A percentile compares a stretch with the other conserved stretches of the same genome.
These are phyloP conservation scores for Glomus cerebriforme DNA, from an alignment of 192 early-diverging fungal genomes.

Conservation along the genomic window DNA sequence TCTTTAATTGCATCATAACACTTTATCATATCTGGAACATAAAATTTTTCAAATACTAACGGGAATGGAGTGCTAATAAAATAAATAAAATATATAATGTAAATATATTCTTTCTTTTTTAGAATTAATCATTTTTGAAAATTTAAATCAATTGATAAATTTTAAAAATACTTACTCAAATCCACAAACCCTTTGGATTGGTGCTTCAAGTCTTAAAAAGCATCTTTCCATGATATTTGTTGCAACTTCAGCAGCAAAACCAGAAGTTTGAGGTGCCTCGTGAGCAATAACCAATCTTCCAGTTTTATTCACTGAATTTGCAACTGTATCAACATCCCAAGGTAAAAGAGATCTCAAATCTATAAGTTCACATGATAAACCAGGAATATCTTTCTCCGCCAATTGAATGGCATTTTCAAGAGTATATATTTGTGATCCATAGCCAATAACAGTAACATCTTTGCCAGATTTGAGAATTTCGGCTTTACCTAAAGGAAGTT, in stretches of 20 bases:
- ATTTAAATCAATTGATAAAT: background rate
- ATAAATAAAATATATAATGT: conserved; percentile 13
- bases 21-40: conserved; percentile 83
- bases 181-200: conserved; percentile 88
- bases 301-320: conserved; percentile 89
- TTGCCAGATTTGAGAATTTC: conserved; percentile 83
- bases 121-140: background rate
- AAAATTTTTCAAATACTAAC: conserved; percentile 90
- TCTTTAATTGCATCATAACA: conserved; percentile 88
- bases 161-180: conserved; percentile 52
- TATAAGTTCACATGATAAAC: conserved; percentile 86
- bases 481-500: conserved; percentile 87
- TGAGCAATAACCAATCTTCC: conserved; percentile 91
- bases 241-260: conserved; percentile 91
- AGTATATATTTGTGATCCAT: conserved; percentile 92
- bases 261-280: conserved; percentile 88
- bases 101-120: background rate
- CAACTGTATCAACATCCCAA: conserved; percentile 90
- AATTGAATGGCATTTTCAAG: conserved; percentile 88
- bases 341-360: conserved; percentile 90
- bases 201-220: conserved; percentile 88
- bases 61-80: conserved; percentile 80
- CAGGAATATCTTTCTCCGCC: conserved; percentile 84
- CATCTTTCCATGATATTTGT: conserved; percentile 88
- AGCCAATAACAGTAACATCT: conserved; percentile 89